Conservation (phyloP, 768 basidiomycete species). For the Cubamyces sp. region DNA sequence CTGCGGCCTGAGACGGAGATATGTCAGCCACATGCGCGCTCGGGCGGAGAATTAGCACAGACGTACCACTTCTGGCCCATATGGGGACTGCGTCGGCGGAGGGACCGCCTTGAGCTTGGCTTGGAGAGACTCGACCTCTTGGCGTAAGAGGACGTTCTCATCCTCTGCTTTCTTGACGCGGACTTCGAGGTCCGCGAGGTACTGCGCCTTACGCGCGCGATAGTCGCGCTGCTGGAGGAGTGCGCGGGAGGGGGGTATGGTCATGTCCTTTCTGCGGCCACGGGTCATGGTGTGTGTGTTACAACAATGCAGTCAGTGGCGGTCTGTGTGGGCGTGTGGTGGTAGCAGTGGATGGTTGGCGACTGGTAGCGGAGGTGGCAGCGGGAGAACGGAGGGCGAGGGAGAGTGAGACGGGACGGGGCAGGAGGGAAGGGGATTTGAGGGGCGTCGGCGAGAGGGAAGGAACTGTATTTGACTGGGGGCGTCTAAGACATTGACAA, state of each 20-base stretch:
- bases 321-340: neutral
- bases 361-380: neutral
- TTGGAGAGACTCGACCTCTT: conserved; percentile 50
- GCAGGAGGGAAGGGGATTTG: conserved; percentile 13
- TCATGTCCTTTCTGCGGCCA: conserved; percentile 67
- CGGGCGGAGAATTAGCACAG: conserved; percentile 21
- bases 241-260: conserved; percentile 60
- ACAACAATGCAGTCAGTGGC: neutral
- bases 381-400: conserved; percentile 2
- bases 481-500: conserved; percentile 18
- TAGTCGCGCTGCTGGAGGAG: conserved; percentile 68
- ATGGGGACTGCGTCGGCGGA: conserved; percentile 21
- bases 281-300: conserved; percentile 51
- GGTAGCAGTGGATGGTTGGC: neutral
- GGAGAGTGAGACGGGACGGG: conserved; percentile 5
- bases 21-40: conserved; percentile 5
- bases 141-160: conserved; percentile 54
- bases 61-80: conserved; percentile 37
- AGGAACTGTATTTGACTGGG: conserved; percentile 25
- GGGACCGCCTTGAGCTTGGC: conserved; percentile 38
- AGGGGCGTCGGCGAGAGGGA: conserved; percentile 15
- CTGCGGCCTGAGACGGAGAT: conserved; percentile 45
- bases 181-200: conserved; percentile 59
- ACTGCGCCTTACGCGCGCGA: conserved; percentile 61
- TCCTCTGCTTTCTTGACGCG: conserved; percentile 56